Evolutionary conservation across 73 alveolate species (phyloP).

Genomic region (Blepharisma japonicum): DNA sequence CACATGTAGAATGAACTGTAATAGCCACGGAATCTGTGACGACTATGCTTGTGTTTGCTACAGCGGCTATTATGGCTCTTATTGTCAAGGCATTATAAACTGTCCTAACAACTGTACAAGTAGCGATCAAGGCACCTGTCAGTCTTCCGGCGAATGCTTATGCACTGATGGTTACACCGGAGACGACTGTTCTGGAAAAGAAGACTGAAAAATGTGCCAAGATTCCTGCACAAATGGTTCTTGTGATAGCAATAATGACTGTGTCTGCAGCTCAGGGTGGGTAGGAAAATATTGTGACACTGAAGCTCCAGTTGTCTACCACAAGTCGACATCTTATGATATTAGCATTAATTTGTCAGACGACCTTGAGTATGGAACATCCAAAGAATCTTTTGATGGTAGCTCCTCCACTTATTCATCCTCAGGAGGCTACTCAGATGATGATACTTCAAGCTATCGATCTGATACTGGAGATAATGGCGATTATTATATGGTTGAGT

Average conservation of each 20-base stretch:
- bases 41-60: slow-evolving; percentile 7
- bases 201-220: slow-evolving; percentile 26
- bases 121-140: background rate
- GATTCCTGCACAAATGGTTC: background rate
- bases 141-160: background rate
- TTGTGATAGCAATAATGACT: background rate
- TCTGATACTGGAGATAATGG: background rate
- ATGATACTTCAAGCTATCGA: background rate
- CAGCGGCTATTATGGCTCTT: slow-evolving; percentile 6
- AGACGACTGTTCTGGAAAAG: slow-evolving; percentile 18
- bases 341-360: no score
- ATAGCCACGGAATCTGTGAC: slow-evolving; percentile 7
- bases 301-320: slow-evolving; percentile 18
- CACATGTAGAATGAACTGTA: slow-evolving; percentile 6
- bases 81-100: slow-evolving; percentile 8
- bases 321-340: background rate
- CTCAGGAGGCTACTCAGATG: background rate
- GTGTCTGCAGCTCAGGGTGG: slow-evolving; percentile 15
- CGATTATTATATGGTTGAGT: background rate
- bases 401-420: background rate
- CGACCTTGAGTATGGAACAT: no score
- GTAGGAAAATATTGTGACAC: slow-evolving; percentile 10
- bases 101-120: slow-evolving; percentile 28
- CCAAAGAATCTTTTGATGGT: no score
- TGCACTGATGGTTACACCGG: background rate